phyloP scores from a whole-genome alignment of 2,329 filamentous ascomycete genomes.

The Penicillium corylophilum region DNA sequence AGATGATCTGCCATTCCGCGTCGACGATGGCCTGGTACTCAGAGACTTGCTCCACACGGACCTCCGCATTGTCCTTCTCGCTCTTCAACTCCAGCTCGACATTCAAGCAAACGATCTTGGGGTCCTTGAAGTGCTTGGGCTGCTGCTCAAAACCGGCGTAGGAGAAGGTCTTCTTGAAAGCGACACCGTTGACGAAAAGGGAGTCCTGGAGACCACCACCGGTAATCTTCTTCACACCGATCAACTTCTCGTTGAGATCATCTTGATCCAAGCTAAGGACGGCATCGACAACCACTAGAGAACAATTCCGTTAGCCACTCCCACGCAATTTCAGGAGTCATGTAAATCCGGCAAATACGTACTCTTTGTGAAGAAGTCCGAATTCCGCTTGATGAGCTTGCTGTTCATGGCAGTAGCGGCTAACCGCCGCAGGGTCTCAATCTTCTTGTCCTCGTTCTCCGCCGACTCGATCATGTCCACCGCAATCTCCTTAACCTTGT shows the following conservation, averaged over 20 bases:
- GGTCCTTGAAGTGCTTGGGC: conserved; percentile 89
- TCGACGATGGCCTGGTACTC: conserved; percentile 99
- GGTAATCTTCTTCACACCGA: conserved; percentile 97
- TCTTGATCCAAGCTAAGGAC: conserved; percentile 94
- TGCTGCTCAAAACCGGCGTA: conserved; percentile 99
- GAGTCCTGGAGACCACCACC: conserved; percentile 95
- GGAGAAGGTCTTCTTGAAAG: conserved; percentile 99
- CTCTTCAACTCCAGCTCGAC: conserved; percentile 98
- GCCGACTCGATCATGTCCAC: conserved; percentile 66
- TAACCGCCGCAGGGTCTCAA: conserved; percentile 84
- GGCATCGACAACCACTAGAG: conserved; percentile 90
- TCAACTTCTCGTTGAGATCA: conserved; percentile 95
- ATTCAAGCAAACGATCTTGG: conserved; percentile 95
- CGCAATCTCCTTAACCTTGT: conserved; percentile 98
- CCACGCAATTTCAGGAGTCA: conserved; percentile 1
- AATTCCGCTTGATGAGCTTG: conserved; percentile 98
- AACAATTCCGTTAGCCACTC: conserved; percentile 16
- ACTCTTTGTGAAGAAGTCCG: conserved; percentile 97
- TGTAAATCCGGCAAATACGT: conserved; percentile 34
- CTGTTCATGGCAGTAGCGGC: conserved; percentile 98
- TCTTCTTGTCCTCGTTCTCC: conserved; percentile 78
- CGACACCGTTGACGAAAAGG: conserved; percentile 94
- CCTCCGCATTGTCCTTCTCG: conserved; percentile 98
- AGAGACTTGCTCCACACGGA: conserved; percentile 95
- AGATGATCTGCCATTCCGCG: conserved; percentile 99